Percentiles rank a stretch among this genome's conserved stretches.
These are phyloP conservation scores for Ogataea wickerhamii DNA, from an alignment of 805 yeast genomes.

Conservation along the genomic window DNA sequence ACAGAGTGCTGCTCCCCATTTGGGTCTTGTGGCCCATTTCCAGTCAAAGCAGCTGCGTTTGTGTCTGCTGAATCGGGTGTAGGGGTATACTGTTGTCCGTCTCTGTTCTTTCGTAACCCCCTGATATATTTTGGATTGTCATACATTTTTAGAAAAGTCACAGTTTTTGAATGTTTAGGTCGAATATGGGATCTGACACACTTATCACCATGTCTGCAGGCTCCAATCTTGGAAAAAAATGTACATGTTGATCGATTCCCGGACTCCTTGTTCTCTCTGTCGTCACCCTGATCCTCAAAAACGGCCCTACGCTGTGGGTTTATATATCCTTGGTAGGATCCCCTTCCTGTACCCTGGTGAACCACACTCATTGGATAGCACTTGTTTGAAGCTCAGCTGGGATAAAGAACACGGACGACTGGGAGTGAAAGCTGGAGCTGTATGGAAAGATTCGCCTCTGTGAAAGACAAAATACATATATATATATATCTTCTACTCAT, in stretches of 20 bases:
- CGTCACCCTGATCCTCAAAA: not conserved
- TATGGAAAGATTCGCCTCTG: too few species aligned
- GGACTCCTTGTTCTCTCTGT: constrained; percentile 2
- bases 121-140: constrained; percentile 50
- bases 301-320: not conserved
- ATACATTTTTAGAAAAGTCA: constrained; percentile 62
- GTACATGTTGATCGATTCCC: constrained; percentile 19
- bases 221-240: constrained; percentile 81
- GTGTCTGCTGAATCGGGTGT: constrained; percentile 5
- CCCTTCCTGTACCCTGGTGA: too few species aligned
- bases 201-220: constrained; percentile 88
- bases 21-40: constrained; percentile 1
- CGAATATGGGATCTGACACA: constrained; percentile 72
- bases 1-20: not conserved
- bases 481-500: too few species aligned
- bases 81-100: constrained; percentile 12
- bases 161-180: constrained; percentile 63
- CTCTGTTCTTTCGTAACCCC: constrained; percentile 34
- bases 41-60: not conserved
- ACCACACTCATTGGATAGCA: too few species aligned
- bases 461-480: too few species aligned
- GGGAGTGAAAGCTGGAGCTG: too few species aligned
- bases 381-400: too few species aligned
- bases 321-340: not conserved
- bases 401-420: too few species aligned